A percentile compares a stretch with the other conserved stretches of the same genome.
phyloP scores from a whole-genome alignment of 495 filamentous ascomycete species.

The Penicillium waksmanii region DNA sequence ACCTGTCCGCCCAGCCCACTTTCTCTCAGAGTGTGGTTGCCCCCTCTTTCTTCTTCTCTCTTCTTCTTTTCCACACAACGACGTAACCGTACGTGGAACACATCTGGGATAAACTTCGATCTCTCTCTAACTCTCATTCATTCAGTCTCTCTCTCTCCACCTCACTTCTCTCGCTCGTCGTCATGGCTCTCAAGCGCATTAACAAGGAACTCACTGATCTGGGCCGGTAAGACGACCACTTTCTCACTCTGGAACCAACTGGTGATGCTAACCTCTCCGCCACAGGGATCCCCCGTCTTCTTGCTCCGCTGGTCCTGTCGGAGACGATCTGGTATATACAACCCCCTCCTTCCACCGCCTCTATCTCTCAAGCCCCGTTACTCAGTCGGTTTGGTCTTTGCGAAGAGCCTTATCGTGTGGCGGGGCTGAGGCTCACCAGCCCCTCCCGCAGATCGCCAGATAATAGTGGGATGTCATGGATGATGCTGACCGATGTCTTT shows the following conservation, averaged over 20 bases:
- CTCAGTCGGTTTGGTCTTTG: constrained; percentile 8
- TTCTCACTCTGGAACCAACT: constrained; percentile 4
- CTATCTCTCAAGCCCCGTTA: constrained; percentile 13
- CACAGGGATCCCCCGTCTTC: constrained; percentile 95
- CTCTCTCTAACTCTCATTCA: constrained; percentile 14
- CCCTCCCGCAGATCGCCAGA: constrained; percentile 14
- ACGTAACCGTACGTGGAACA: constrained; percentile 35
- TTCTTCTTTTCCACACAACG: constrained; percentile 38
- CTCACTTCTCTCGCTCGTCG: constrained; percentile 36
- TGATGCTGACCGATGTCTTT: constrained; percentile 25
- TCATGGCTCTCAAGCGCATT: constrained; percentile 99
- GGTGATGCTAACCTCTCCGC: constrained; percentile 14
- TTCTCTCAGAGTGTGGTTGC: constrained; percentile 6
- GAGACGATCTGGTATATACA: constrained; percentile 88
- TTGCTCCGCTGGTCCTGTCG: constrained; percentile 94
- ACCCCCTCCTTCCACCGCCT: constrained; percentile 12
- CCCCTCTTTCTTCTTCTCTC: constrained; percentile 33
- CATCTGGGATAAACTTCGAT: neutral
- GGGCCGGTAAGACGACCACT: constrained; percentile 78
- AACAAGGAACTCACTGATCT: constrained; percentile 99
- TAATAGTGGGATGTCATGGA: constrained; percentile 13
- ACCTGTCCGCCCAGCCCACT: constrained; percentile 25
- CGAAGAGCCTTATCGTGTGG: constrained; percentile 24
- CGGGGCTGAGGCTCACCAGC: constrained; percentile 26
- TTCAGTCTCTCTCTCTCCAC: constrained; percentile 16